Percentiles rank a stretch among this genome's conserved stretches.
phyloP scores from a whole-genome alignment of 2,329 filamentous ascomycete genomes.

The Chaetomium sp. region DNA sequence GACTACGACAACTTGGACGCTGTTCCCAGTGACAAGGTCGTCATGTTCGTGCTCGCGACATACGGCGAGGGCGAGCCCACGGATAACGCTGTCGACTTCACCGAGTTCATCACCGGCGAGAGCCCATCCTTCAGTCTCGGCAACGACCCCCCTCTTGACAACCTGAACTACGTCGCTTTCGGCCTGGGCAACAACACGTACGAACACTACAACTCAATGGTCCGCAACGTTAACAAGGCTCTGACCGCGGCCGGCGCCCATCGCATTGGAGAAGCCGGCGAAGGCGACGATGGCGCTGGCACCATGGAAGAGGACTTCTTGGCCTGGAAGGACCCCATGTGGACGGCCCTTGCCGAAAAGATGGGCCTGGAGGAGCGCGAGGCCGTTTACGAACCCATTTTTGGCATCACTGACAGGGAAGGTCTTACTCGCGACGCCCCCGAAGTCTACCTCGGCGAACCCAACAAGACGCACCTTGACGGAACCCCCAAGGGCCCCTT shows the following conservation, averaged over 20 bases:
- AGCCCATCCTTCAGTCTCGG: slow-evolving; percentile 79
- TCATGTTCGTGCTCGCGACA: slow-evolving; percentile 93
- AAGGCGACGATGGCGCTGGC: slow-evolving; percentile 95
- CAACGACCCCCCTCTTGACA: slow-evolving; percentile 71
- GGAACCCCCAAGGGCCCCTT: slow-evolving; percentile 82
- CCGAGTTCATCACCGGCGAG: slow-evolving; percentile 88
- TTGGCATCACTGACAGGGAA: slow-evolving; percentile 76
- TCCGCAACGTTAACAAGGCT: slow-evolving; percentile 83
- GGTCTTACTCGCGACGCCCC: slow-evolving; percentile 72
- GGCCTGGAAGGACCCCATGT: slow-evolving; percentile 99
- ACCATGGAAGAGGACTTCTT: slow-evolving; percentile 99
- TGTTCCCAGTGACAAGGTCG: slow-evolving; percentile 85
- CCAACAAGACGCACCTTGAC: slow-evolving; percentile 93
- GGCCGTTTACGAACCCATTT: slow-evolving; percentile 91
- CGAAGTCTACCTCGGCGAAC: slow-evolving; percentile 91
- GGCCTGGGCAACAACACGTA: slow-evolving; percentile 99
- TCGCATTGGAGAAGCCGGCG: slow-evolving; percentile 83
- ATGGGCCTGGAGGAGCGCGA: slow-evolving; percentile 94
- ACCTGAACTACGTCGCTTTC: slow-evolving; percentile 91
- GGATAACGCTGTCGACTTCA: slow-evolving; percentile 98
- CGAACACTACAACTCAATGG: slow-evolving; percentile 99
- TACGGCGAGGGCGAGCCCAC: slow-evolving; percentile 99
- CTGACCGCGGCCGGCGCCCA: slow-evolving; percentile 80
- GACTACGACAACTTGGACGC: slow-evolving; percentile 92
- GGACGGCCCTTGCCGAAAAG: slow-evolving; percentile 77